Evolutionary conservation across 208 protist species (phyloP).

Genomic region (Trypanosoma mega): DNA sequence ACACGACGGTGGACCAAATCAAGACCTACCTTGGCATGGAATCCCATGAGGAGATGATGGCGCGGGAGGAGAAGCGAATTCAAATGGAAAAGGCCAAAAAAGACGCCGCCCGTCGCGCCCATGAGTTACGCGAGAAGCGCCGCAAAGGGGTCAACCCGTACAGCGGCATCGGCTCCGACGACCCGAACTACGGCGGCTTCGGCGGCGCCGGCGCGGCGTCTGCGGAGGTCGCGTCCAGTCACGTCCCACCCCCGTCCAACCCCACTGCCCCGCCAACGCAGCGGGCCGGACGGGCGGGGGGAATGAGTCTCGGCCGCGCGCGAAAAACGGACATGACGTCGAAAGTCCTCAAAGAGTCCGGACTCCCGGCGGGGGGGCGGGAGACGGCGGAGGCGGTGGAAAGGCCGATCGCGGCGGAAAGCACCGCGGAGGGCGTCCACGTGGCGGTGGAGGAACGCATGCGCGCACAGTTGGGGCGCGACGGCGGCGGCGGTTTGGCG

Average conservation of each 20-base stretch:
- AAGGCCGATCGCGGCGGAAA: background rate
- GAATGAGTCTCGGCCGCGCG: conserved; percentile 69
- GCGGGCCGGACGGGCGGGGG: conserved; percentile 28
- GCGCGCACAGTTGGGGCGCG: conserved; percentile 48
- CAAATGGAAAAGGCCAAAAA: conserved; percentile 92
- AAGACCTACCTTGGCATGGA: conserved; percentile 97
- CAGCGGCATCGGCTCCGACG: conserved; percentile 76
- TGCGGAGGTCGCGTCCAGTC: too few relatives aligned
- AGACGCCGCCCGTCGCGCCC: conserved; percentile 81
- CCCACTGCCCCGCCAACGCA: conserved; percentile 2
- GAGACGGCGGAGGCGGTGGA: background rate
- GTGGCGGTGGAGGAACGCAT: conserved; percentile 69
- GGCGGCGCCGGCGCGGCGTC: conserved; percentile 27
- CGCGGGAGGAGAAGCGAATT: conserved; percentile 72
- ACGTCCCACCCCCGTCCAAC: background rate
- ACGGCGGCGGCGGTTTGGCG: conserved; percentile 43
- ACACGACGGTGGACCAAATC: conserved; percentile 93
- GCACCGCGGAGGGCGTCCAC: conserved; percentile 40
- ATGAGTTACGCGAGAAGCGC: conserved; percentile 72
- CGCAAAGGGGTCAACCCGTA: conserved; percentile 52
- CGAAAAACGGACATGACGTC: conserved; percentile 71
- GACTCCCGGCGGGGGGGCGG: conserved; percentile 13
- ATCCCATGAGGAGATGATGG: conserved; percentile 94
- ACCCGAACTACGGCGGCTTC: conserved; percentile 39
- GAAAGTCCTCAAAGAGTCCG: conserved; percentile 80